These are phyloP conservation scores for Coleophoma crateriformis DNA, from an alignment of 2,329 filamentous ascomycete species.

Conservation along the genomic window DNA sequence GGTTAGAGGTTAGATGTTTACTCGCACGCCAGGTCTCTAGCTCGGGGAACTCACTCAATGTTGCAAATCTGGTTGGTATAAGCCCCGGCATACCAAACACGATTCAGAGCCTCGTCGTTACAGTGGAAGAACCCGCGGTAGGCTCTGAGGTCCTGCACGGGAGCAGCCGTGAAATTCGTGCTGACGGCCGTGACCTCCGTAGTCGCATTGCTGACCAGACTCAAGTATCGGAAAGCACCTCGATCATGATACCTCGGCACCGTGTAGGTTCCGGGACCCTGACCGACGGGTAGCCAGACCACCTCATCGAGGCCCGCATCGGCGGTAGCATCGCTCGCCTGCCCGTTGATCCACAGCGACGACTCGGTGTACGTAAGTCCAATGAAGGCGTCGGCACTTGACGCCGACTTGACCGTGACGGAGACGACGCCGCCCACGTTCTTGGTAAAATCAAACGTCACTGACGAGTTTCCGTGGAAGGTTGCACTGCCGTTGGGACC, in stretches of 20 bases:
- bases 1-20: too few species aligned
- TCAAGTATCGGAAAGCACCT: conserved; percentile 41
- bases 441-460: conserved; percentile 32
- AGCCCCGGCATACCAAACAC: conserved; percentile 31
- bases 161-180: conserved; percentile 35
- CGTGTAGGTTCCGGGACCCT: conserved; percentile 31
- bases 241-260: conserved; percentile 34
- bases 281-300: conserved; percentile 37
- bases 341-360: conserved; percentile 40
- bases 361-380: conserved; percentile 34
- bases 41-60: conserved; percentile 19
- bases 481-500: conserved; percentile 4
- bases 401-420: conserved; percentile 25
- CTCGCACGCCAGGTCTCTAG: conserved; percentile 20
- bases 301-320: conserved; percentile 40
- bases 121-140: conserved; percentile 22
- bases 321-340: conserved; percentile 38
- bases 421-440: conserved; percentile 33
- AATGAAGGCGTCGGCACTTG: conserved; percentile 23
- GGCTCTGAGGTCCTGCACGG: conserved; percentile 21
- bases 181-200: conserved; percentile 29
- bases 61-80: conserved; percentile 25
- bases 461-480: conserved; percentile 25
- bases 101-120: conserved; percentile 28
- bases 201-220: conserved; percentile 34